Percentiles rank a stretch among this genome's conserved stretches.
These are phyloP conservation scores for Amaranthus palmeri DNA, from an alignment of 148 eudicot genomes.

Conservation along the genomic window DNA sequence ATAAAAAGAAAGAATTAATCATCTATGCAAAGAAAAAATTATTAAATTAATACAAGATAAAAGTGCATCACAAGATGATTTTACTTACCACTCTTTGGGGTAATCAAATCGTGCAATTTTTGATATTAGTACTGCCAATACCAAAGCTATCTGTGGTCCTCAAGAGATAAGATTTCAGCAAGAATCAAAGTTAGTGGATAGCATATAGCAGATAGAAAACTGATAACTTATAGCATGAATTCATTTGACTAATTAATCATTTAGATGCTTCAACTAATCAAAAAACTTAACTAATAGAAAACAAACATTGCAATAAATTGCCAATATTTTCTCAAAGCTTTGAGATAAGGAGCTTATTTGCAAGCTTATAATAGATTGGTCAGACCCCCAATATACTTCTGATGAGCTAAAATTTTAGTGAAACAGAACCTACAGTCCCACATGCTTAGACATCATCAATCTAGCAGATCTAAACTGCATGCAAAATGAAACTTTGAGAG, in stretches of 20 bases:
- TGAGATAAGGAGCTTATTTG: too few species aligned
- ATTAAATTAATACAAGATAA: background rate
- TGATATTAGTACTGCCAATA: slow-evolving; percentile 84
- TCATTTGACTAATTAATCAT: too few species aligned
- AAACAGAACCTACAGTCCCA: background rate
- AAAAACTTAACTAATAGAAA: too few species aligned
- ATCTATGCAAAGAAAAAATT: background rate
- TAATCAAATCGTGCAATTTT: slow-evolving; percentile 97
- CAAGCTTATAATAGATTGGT: too few species aligned
- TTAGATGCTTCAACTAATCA: too few species aligned
- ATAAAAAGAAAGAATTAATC: too few species aligned
- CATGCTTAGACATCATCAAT: background rate
- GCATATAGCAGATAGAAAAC: too few species aligned
- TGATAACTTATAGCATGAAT: too few species aligned
- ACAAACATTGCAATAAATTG: too few species aligned
- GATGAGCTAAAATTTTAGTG: background rate
- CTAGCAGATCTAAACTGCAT: slow-evolving; percentile 1
- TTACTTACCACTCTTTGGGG: slow-evolving; percentile 77
- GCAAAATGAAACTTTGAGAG: background rate
- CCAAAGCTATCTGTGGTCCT: slow-evolving; percentile 71
- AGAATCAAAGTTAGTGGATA: background rate
- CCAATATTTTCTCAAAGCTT: too few species aligned
- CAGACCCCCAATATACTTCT: too few species aligned
- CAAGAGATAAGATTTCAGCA: slow-evolving; percentile 14
- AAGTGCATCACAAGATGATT: too few species aligned